These are phyloP conservation scores for Candida vartiovaarae DNA, from an alignment of 805 yeast genomes.

Conservation along the genomic window DNA sequence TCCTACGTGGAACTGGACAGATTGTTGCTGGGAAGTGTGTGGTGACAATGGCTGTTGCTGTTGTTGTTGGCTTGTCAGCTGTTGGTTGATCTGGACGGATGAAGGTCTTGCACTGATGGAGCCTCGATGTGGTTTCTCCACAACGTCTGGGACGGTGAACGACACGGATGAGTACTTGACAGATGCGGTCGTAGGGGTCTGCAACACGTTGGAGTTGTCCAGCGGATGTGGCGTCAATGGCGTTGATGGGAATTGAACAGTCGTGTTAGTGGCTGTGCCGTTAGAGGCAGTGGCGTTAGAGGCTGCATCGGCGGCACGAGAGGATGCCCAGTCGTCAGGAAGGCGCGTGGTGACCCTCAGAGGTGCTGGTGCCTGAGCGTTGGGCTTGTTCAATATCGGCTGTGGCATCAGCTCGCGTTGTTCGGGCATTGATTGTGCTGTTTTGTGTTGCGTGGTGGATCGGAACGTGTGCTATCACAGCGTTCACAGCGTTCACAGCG, in stretches of 20 bases:
- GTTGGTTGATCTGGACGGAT: constrained; percentile 25
- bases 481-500: no score
- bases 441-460: neutral
- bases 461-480: no score
- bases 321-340: neutral
- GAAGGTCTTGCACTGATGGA: constrained; percentile 51
- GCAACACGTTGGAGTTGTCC: neutral
- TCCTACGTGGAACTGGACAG: neutral
- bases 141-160: constrained; percentile 38
- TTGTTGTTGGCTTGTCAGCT: constrained; percentile 1
- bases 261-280: neutral
- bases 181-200: neutral
- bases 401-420: constrained; percentile 6
- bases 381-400: constrained; percentile 13
- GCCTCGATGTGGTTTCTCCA: constrained; percentile 44
- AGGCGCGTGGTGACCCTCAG: neutral
- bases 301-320: neutral
- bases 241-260: no score
- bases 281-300: neutral
- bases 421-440: neutral
- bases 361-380: neutral
- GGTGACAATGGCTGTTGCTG: constrained; percentile 12
- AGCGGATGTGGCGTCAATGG: neutral
- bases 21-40: constrained; percentile 12
- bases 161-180: constrained; percentile 28